phyloP scores from a whole-genome alignment of 441 rosid genomes.

The Croton setiger region DNA sequence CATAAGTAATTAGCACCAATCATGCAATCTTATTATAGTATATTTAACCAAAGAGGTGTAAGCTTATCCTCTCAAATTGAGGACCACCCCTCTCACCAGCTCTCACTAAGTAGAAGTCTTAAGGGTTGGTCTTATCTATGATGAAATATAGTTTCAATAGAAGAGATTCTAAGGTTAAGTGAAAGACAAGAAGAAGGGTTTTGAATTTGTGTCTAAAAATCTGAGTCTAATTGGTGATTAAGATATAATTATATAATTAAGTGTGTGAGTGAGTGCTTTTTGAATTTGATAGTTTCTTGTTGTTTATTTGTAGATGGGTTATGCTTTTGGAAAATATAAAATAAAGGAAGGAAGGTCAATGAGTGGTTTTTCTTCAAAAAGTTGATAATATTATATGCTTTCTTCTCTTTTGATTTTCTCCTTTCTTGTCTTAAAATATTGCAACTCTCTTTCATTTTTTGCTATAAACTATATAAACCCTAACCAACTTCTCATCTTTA shows the following conservation, averaged over 20 bases:
- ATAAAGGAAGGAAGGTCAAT: slow-evolving; percentile 52
- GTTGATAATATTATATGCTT: slow-evolving; percentile 30
- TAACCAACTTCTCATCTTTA: slow-evolving; percentile 26
- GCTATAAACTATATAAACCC: not conserved
- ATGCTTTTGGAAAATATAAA: slow-evolving; percentile 31
- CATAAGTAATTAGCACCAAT: slow-evolving; percentile 24
- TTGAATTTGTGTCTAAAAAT: slow-evolving; percentile 35
- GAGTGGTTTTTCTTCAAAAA: slow-evolving; percentile 36
- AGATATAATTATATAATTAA: slow-evolving; percentile 9
- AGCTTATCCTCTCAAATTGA: slow-evolving; percentile 39
- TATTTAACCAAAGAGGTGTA: slow-evolving; percentile 21
- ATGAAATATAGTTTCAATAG: slow-evolving; percentile 37
- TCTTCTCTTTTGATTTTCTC: slow-evolving; percentile 29
- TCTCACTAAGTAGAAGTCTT: slow-evolving; percentile 35
- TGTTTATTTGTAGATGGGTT: slow-evolving; percentile 51
- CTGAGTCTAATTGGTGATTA: slow-evolving; percentile 33
- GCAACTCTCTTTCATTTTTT: slow-evolving; percentile 5
- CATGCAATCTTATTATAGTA: slow-evolving; percentile 25
- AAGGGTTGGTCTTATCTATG: slow-evolving; percentile 44
- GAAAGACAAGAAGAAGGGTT: slow-evolving; percentile 67
- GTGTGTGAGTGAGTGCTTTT: slow-evolving; percentile 38
- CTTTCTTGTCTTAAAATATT: slow-evolving; percentile 14
- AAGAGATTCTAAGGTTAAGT: slow-evolving; percentile 61
- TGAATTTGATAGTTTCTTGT: slow-evolving; percentile 56
- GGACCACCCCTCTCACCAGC: slow-evolving; percentile 35